A percentile compares a stretch with the other conserved stretches of the same genome.
Evolutionary conservation across 2,329 filamentous ascomycete species (phyloP).

Genomic region (Stromatinia cepivora): DNA sequence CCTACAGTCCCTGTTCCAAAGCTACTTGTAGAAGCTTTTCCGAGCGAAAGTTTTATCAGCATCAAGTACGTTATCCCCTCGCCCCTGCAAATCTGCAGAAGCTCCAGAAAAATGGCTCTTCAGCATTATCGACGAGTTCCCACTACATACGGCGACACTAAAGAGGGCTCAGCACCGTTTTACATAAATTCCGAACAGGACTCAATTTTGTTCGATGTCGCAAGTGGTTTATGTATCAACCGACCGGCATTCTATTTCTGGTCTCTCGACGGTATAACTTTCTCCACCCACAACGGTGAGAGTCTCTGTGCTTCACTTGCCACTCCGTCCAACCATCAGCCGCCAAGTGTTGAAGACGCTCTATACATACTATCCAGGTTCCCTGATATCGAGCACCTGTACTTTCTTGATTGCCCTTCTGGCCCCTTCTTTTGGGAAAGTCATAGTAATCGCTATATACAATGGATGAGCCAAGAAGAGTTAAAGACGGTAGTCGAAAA

Average conservation of each 20-base stretch:
- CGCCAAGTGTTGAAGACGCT: not conserved
- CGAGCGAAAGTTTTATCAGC: not conserved
- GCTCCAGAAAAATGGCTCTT: not conserved
- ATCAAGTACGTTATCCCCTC: not conserved
- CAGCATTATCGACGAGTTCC: not conserved
- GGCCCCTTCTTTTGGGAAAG: too few species aligned
- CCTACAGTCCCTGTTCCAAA: too few species aligned
- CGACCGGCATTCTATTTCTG: not conserved
- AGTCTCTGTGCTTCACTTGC: not conserved
- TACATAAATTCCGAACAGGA: not conserved
- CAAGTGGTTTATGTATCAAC: rapidly evolving
- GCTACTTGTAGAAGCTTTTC: too few species aligned
- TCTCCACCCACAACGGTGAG: not conserved
- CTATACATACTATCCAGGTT: not conserved
- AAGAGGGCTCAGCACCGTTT: not conserved
- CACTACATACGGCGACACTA: not conserved
- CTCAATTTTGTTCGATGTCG: not conserved
- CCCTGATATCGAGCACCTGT: not conserved
- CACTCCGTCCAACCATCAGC: not conserved
- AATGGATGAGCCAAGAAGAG: not conserved
- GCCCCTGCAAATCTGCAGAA: not conserved
- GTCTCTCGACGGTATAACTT: not conserved
- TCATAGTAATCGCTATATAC: not conserved
- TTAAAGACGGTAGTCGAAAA: rapidly evolving
- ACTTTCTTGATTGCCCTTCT: not conserved